Base-by-base conservation (phyloP, 768 basidiomycete genomes). In the Hortiboletus flavorubellus region DNA sequence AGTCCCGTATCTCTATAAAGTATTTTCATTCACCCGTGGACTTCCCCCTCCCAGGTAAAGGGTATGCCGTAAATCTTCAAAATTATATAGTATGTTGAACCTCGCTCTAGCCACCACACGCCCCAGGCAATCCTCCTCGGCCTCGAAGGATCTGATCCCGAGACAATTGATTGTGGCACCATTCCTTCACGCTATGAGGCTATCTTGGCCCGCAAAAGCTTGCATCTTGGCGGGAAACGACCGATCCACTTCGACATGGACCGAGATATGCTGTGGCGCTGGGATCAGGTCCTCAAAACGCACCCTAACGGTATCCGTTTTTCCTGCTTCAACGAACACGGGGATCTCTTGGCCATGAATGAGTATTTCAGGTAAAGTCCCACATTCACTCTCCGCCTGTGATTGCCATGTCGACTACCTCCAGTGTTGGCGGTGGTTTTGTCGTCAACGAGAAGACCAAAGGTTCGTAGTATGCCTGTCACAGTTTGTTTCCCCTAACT, bases 261-360 rank as follows among this genome's bases (percentile, higher is more conserved):
- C 57, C 78, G 82, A 29, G 96, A 98, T 68, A 92, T 98, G 91
- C 74, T 93, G 23, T 96, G 93, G 93, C 78, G 87, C 26, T 92
- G 85, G 84, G 89, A 93, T 63, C 84, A 89, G 49, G 87, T 93
- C n/a, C 80, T 94, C 29, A 87, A 87, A 69, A 91, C 90, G 0
- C 90, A 92, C 66, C 87, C 92, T 0, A 96, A 96, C 66, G 95
- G 95, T 42, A 95, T 98, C 84, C 81, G 93, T 9, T 98, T 98
- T 69, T 86, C 86, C 35, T 89, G 83, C 34, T 98, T 93, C 60
- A 85, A 79, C 50, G 76, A 80, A 44, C 76, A 87, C n/a, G 95
- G 95, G 2, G 84, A 91, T 59, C 73, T 98, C 56, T 75, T 98
- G 54, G 95, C 95, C 1, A 94, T 92, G 12, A 98, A 98, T 62